Evolutionary conservation across 805 yeast species (phyloP).

Genomic region (Ascoidea rubescens): DNA sequence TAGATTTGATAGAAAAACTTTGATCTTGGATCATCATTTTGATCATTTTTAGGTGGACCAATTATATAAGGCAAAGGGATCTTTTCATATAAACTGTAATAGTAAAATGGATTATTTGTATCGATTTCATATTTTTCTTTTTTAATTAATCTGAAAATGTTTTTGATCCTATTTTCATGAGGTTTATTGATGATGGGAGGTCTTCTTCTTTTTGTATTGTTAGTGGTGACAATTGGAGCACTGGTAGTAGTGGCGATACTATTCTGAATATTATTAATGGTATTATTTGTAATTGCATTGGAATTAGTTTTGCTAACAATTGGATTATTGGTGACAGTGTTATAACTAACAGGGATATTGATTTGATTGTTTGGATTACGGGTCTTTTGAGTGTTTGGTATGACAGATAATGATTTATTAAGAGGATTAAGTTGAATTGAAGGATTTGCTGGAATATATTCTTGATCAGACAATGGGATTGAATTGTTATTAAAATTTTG

Average conservation of each 20-base stretch:
- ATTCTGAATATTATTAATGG: neutral
- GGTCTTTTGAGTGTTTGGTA: neutral
- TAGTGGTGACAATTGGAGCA: neutral
- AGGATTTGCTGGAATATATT: too few species aligned
- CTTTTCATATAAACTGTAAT: conserved; percentile 14
- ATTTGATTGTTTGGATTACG: neutral
- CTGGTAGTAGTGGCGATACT: neutral
- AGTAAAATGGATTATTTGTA: conserved; percentile 20
- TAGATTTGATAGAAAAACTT: too few species aligned
- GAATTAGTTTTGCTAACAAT: too few species aligned
- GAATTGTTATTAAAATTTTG: neutral
- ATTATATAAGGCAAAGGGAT: neutral
- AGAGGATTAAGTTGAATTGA: too few species aligned
- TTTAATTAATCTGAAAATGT: conserved; percentile 68
- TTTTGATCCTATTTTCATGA: conserved; percentile 83
- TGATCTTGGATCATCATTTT: too few species aligned
- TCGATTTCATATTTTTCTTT: conserved; percentile 46
- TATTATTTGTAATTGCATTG: neutral
- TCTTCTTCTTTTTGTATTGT: conserved; percentile 53
- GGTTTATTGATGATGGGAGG: conserved; percentile 89
- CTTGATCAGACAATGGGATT: too few species aligned
- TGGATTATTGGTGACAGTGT: too few species aligned
- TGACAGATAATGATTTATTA: too few species aligned
- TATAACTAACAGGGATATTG: neutral
- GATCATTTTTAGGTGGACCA: too few species aligned